A percentile compares a stretch with the other conserved stretches of the same genome.
phyloP scores from a whole-genome alignment of 202 grass and related monocot genomes.

The Digitaria exilis region DNA sequence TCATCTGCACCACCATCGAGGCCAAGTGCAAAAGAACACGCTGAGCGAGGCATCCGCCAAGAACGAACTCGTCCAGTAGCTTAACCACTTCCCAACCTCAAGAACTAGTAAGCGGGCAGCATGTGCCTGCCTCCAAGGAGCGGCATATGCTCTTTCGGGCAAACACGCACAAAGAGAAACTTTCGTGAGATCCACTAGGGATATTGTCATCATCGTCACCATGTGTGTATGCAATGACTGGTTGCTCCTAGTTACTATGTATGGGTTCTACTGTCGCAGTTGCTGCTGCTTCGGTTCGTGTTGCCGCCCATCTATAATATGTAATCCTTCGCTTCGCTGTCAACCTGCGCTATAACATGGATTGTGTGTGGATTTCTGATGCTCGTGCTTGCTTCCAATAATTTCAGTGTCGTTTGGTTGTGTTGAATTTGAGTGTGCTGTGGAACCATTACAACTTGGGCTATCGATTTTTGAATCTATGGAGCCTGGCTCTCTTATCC shows the following conservation, averaged over 20 bases:
- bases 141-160: constrained; percentile 19
- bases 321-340: constrained; percentile 32
- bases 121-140: constrained; percentile 31
- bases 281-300: constrained; percentile 52
- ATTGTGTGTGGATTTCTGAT: constrained; percentile 46
- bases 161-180: constrained; percentile 9
- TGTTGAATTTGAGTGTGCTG: not conserved
- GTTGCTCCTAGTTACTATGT: constrained; percentile 27
- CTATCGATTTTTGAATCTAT: no score
- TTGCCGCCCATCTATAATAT: constrained; percentile 53
- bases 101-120: constrained; percentile 49
- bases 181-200: constrained; percentile 43
- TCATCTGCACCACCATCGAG: constrained; percentile 94
- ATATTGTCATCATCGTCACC: constrained; percentile 12
- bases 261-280: constrained; percentile 44
- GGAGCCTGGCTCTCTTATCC: no score
- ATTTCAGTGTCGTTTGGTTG: not conserved
- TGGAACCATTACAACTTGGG: not conserved
- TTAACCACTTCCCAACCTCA: constrained; percentile 91
- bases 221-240: constrained; percentile 58
- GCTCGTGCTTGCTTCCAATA: not conserved
- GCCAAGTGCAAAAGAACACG: constrained; percentile 92
- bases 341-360: constrained; percentile 43
- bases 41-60: constrained; percentile 92
- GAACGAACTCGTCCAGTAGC: constrained; percentile 62